Conservation (phyloP, 495 filamentous ascomycete species). For the Hypoxylon crocopeplum region DNA sequence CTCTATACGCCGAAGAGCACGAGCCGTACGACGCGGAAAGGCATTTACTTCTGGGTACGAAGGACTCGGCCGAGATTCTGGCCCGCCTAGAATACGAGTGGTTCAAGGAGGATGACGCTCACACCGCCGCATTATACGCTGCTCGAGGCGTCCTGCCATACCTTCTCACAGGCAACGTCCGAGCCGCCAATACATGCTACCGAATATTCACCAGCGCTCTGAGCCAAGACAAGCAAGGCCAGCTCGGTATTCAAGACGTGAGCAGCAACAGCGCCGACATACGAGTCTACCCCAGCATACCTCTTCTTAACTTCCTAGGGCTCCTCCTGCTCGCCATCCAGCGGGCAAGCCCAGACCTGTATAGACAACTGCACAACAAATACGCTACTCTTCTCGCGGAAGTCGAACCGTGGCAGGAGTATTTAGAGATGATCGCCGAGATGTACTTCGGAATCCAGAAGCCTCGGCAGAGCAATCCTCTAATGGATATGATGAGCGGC, state of each 20-base stretch:
- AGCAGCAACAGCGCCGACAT: slow-evolving; percentile 76
- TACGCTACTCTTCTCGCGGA: slow-evolving; percentile 81
- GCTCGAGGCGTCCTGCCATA: slow-evolving; percentile 92
- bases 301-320: slow-evolving; percentile 90
- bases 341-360: slow-evolving; percentile 79
- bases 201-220: slow-evolving; percentile 80
- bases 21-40: slow-evolving; percentile 91
- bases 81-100: slow-evolving; percentile 87
- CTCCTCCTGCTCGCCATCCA: slow-evolving; percentile 84
- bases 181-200: slow-evolving; percentile 82
- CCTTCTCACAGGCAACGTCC: slow-evolving; percentile 86
- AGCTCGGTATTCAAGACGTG: slow-evolving; percentile 79
- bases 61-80: slow-evolving; percentile 82
- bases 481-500: slow-evolving; percentile 97
- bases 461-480: slow-evolving; percentile 82
- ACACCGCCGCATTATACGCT: slow-evolving; percentile 88
- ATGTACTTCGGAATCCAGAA: slow-evolving; percentile 97
- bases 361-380: slow-evolving; percentile 79
- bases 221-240: slow-evolving; percentile 65
- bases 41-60: slow-evolving; percentile 88
- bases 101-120: slow-evolving; percentile 87
- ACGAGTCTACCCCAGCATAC: slow-evolving; percentile 84
- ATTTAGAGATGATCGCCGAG: slow-evolving; percentile 86
- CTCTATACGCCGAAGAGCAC: slow-evolving; percentile 86
- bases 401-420: slow-evolving; percentile 77